Evolutionary conservation across 1,139 yeast species (phyloP).

Genomic region (Schwanniomyces etchellsii): DNA sequence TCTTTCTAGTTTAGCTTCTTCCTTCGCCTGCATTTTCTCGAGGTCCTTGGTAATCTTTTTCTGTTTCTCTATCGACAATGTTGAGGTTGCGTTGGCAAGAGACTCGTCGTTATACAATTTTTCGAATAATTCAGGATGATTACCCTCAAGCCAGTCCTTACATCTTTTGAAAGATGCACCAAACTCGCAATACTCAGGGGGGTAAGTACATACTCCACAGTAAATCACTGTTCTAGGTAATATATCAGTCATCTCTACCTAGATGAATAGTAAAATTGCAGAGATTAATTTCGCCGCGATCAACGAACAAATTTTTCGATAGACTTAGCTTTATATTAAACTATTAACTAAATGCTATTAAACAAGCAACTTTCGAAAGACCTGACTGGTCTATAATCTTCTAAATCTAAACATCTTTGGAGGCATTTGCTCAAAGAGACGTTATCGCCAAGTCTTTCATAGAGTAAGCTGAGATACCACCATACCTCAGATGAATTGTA

Average conservation of each 20-base stretch:
- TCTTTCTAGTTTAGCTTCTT: constrained; percentile 82
- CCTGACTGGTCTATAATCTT: constrained; percentile 63
- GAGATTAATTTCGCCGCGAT: not conserved
- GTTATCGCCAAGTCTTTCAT: constrained; percentile 57
- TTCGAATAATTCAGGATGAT: constrained; percentile 51
- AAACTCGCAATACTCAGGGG: constrained; percentile 93
- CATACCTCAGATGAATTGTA: constrained; percentile 63
- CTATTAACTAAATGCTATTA: not conserved
- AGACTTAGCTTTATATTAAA: too few species aligned
- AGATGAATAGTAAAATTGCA: too few species aligned
- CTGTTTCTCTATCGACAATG: constrained; percentile 68
- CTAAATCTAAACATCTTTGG: constrained; percentile 65
- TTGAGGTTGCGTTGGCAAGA: constrained; percentile 45
- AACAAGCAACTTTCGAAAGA: constrained; percentile 20
- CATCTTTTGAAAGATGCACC: constrained; percentile 80
- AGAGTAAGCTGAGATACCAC: constrained; percentile 63
- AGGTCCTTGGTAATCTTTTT: constrained; percentile 77
- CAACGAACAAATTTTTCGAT: too few species aligned
- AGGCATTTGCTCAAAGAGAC: constrained; percentile 47
- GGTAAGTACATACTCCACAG: constrained; percentile 82
- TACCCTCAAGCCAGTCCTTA: constrained; percentile 70
- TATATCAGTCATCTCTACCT: constrained; percentile 26
- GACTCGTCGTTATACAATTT: constrained; percentile 58
- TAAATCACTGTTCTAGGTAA: constrained; percentile 49
- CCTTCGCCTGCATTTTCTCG: constrained; percentile 81